Percentiles rank a stretch among this genome's conserved stretches.
These are phyloP conservation scores for Talaromyces sp. DNA, from an alignment of 2,329 filamentous ascomycete species.

Conservation along the genomic window DNA sequence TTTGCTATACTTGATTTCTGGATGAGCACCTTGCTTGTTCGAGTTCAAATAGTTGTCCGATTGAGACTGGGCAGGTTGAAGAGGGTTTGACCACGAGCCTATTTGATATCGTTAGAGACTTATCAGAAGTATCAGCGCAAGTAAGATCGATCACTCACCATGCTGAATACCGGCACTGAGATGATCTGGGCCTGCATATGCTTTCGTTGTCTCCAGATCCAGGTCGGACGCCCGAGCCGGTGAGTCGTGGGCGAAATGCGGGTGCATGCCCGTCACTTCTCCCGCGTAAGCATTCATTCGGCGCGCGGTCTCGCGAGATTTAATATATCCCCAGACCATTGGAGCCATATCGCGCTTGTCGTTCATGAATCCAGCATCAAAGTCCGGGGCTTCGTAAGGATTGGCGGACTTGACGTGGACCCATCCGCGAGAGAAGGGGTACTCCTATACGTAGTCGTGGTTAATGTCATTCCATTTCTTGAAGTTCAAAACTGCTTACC, in stretches of 20 bases:
- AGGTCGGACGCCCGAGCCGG: conserved; percentile 66
- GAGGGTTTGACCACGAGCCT: conserved; percentile 58
- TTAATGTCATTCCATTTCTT: background rate
- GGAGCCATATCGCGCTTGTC: conserved; percentile 79
- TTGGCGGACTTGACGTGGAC: conserved; percentile 67
- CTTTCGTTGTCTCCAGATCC: conserved; percentile 69
- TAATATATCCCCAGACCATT: conserved; percentile 81
- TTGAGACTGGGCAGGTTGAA: conserved; percentile 51
- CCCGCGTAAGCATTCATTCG: conserved; percentile 74
- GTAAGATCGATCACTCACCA: conserved; percentile 37
- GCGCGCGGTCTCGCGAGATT: conserved; percentile 72
- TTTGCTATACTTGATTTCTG: conserved; percentile 62
- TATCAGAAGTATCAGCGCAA: background rate
- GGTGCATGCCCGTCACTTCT: conserved; percentile 63
- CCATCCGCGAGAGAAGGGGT: conserved; percentile 68
- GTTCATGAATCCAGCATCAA: conserved; percentile 80
- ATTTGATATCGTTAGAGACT: background rate
- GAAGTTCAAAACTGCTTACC: conserved; percentile 18
- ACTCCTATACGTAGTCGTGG: conserved; percentile 44
- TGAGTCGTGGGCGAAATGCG: conserved; percentile 67
- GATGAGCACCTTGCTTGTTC: conserved; percentile 55
- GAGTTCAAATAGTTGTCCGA: conserved; percentile 54
- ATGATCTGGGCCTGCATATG: conserved; percentile 69
- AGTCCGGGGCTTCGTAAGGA: conserved; percentile 70
- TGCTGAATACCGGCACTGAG: conserved; percentile 67